Base-by-base conservation (phyloP, 2,329 filamentous ascomycete species). In the Botrytis deweyae region DNA sequence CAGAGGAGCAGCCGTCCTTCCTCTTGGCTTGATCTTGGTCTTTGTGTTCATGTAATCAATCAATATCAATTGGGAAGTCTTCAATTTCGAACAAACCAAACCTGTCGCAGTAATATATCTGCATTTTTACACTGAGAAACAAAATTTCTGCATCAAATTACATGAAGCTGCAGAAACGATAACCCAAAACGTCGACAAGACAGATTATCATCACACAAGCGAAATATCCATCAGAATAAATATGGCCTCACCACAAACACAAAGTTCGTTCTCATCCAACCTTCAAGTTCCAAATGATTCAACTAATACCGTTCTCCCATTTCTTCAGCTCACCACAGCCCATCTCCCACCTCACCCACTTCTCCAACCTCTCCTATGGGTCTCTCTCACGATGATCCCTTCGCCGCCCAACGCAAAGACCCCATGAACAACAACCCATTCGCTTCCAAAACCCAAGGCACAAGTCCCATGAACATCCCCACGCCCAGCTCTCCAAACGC, bases 221-320 rank as follows among this genome's bases (percentile, higher is more conserved):
- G 10, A 58, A 42, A 33, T 10, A 42, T 18, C 18, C 18, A 14
- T 58, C 38, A 12, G 14, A 38, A 63, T 16, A n/a, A 62, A 38
- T 4, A 71, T 71, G 69, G 69, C 69, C 14, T 71, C 69, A 64
- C 69, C 69, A 65, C 29, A 71, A 65, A 44, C 69, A 29, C 69
- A 71, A 40, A 63, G 69, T 71, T 64, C 59, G 58, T 63, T 40
- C 36, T 22, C 38, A 16, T 44, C 52, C 38, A 71, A 4, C 16
- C 22, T 25, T 42, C 36, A 22, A 46, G 5, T 33, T 29, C 14
- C 12, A 14, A 29, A 55, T 38, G 29, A 22, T 33, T 42, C 25
- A 29, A 70, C 55, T 36, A 20, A 62, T 22, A 49, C 33, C 9
- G 1, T 29, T 38, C 52, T 59, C 14, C 42, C n/a, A 5, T 25